Base-by-base conservation (phyloP, 78 protist genomes). In the Dictyostelium firmibasis region DNA sequence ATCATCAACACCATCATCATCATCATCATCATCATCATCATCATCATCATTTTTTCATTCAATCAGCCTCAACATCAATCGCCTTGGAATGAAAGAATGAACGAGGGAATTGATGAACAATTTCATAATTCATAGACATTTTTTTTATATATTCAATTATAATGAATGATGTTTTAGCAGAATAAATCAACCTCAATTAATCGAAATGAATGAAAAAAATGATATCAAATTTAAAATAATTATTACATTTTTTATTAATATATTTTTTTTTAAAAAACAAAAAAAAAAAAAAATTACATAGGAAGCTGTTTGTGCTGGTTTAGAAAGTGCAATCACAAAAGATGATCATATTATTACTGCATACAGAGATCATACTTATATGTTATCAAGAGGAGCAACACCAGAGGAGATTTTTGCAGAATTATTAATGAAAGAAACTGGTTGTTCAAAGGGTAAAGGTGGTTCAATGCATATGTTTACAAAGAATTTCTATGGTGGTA, bases 401-500 rank as follows among this genome's bases (percentile, higher is more conserved):
- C 95, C 92, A 53, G 69, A 84, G 77, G 72, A 16, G 9, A 77
- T 97, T 29, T 44, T 98, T 23, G 96, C 97, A 3, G 99, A 98
- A 96, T 97, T 98, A 9, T 75, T 96, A 43, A 99, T 98, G 96
- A 92, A 36, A 92, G 67, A 91, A n/a, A 83, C 96, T 25, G 99
- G 99, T 36, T 93, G 95, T 84, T 91, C 99, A 44, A 84, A 87
- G 84, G 99, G 99, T 50, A 98, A 98, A 96, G 99, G 99, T 47
- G 99, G 99, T 31, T 97, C 98, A 64, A 99, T 99, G 99, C 99
- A 99, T 95, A 97, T 98, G 98, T 99, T 97, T 96, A 53, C 83
- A 35, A 72, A 57, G 47, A 96, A 96, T 75, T 99, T 99, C 96
- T 98, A 77, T 84, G 99, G 99, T 41, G 99, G 99, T 31, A 98